A percentile compares a stretch with the other conserved stretches of the same genome.
Evolutionary conservation across 2,329 filamentous ascomycete species (phyloP).

Genomic region (Ramularia endophylla): DNA sequence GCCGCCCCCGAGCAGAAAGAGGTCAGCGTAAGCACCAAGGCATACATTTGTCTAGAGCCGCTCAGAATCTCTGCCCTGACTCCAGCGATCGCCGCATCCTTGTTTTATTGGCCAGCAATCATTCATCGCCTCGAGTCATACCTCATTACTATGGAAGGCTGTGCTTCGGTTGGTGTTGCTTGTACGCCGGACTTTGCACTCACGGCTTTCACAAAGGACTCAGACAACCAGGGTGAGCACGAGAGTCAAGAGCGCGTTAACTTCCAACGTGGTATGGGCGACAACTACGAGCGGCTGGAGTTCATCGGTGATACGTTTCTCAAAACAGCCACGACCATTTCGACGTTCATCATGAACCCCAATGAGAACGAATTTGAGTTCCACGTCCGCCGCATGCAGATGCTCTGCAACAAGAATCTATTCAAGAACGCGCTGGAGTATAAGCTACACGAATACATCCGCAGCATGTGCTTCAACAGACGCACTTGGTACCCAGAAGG

Average conservation of each 20-base stretch:
- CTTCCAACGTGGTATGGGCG: slow-evolving; percentile 79
- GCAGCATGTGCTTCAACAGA: slow-evolving; percentile 73
- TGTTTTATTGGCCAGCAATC: slow-evolving; percentile 72
- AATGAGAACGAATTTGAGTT: slow-evolving; percentile 78
- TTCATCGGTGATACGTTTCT: slow-evolving; percentile 91
- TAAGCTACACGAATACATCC: slow-evolving; percentile 67
- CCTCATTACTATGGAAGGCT: slow-evolving; percentile 73
- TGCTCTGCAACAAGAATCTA: slow-evolving; percentile 88
- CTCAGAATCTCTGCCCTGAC: slow-evolving; percentile 70
- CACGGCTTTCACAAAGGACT: slow-evolving; percentile 89
- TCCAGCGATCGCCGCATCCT: slow-evolving; percentile 62
- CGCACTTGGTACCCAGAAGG: slow-evolving; percentile 86
- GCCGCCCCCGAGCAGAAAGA: slow-evolving; percentile 58
- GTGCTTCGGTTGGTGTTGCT: slow-evolving; percentile 56
- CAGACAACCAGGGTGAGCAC: slow-evolving; percentile 73
- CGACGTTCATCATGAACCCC: slow-evolving; percentile 70
- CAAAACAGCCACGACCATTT: slow-evolving; percentile 92
- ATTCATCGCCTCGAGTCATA: slow-evolving; percentile 78
- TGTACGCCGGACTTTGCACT: slow-evolving; percentile 67
- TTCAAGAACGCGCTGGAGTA: slow-evolving; percentile 68
- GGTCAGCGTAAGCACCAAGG: slow-evolving; percentile 41
- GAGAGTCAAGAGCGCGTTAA: slow-evolving; percentile 58
- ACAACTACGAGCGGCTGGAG: slow-evolving; percentile 91
- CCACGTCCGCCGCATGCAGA: slow-evolving; percentile 83
- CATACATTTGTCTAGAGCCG: slow-evolving; percentile 68